A percentile compares a stretch with the other conserved stretches of the same genome.
phyloP scores from a whole-genome alignment of 768 basidiomycete genomes.

The Sporobolomyces roseus region DNA sequence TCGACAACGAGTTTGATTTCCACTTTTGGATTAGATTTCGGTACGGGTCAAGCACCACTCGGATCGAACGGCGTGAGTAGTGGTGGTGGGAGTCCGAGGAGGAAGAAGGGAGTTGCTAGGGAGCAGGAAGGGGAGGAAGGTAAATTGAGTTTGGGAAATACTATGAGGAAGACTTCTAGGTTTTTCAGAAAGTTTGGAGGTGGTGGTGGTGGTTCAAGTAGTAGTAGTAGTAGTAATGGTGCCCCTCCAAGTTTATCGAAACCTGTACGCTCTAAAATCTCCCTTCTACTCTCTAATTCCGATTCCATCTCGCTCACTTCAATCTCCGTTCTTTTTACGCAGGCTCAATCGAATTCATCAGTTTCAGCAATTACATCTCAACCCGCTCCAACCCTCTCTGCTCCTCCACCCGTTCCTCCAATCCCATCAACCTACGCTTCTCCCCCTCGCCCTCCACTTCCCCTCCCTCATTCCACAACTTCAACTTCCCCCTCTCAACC shows the following conservation, averaged over 20 bases:
- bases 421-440: constrained; percentile 20
- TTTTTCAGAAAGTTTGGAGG: constrained; percentile 44
- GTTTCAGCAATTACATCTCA: constrained; percentile 1
- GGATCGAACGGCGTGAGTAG: too few relatives aligned
- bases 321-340: too few relatives aligned
- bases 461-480: background rate
- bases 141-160: constrained; percentile 32
- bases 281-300: constrained; percentile 1
- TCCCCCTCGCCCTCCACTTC: background rate
- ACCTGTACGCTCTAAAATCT: too few relatives aligned
- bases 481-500: background rate
- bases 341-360: background rate
- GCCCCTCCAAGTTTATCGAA: too few relatives aligned
- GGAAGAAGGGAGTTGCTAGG: background rate
- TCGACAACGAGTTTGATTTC: constrained; percentile 5
- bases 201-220: background rate
- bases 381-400: background rate
- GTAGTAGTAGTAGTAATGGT: too few relatives aligned
- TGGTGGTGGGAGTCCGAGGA: background rate
- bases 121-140: background rate
- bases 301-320: background rate
- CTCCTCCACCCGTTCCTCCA: constrained; percentile 22
- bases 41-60: too few relatives aligned
- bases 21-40: constrained; percentile 10
- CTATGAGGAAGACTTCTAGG: constrained; percentile 44